Conservation (phyloP, 1,284 basidiomycete species). For the Moesziomyces aphidis region DNA sequence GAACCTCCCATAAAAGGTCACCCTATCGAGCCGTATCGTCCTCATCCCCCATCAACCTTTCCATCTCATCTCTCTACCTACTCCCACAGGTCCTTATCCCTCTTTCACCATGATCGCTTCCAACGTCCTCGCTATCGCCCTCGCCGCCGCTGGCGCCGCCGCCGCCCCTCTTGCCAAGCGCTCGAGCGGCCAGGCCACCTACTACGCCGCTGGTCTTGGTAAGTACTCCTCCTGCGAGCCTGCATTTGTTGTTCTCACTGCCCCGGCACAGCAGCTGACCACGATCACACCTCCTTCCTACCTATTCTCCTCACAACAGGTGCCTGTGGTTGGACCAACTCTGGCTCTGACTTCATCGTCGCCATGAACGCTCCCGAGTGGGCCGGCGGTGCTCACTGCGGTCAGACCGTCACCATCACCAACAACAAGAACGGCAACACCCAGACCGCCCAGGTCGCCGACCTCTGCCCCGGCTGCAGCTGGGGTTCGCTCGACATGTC, state of each 20-base stretch:
- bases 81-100: not conserved
- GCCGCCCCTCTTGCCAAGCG: conserved; percentile 53
- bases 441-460: conserved; percentile 75
- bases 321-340: conserved; percentile 52
- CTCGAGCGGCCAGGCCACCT: conserved; percentile 55
- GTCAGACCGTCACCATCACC: conserved; percentile 75
- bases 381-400: conserved; percentile 70
- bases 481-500: conserved; percentile 82
- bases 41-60: conserved; percentile 1
- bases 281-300: not conserved
- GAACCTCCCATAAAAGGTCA: conserved; percentile 30
- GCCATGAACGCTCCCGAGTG: conserved; percentile 63
- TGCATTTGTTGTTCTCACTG: not conserved
- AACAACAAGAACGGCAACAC: conserved; percentile 74
- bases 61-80: conserved; percentile 1
- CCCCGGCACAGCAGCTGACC: not conserved
- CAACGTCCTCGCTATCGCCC: conserved; percentile 48
- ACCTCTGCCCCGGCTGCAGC: conserved; percentile 79
- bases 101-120: conserved; percentile 54
- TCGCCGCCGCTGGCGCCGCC: conserved; percentile 51
- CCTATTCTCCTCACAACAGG: not conserved
- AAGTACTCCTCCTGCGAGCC: not conserved
- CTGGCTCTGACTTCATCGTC: conserved; percentile 58
- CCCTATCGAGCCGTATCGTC: not conserved
- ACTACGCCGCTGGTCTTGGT: conserved; percentile 56